These are phyloP conservation scores for Arxiozyma slooffiae DNA, from an alignment of 1,139 yeast genomes.

Conservation along the genomic window DNA sequence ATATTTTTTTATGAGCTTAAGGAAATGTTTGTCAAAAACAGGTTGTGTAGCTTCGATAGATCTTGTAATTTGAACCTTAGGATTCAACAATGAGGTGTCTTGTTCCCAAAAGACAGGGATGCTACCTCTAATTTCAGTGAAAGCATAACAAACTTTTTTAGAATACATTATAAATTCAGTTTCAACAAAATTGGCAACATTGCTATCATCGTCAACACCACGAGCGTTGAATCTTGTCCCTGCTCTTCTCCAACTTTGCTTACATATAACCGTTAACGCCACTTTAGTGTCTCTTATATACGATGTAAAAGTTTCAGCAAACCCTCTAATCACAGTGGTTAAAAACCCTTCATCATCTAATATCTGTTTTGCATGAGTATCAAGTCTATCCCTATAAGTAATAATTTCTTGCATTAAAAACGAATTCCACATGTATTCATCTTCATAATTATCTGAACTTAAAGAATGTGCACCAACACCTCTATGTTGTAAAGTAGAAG, in stretches of 20 bases:
- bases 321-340: slow-evolving; percentile 89
- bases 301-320: slow-evolving; percentile 66
- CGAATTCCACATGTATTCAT: slow-evolving; percentile 94
- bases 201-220: slow-evolving; percentile 91
- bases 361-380: slow-evolving; percentile 44
- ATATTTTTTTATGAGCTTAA: slow-evolving; percentile 56
- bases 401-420: slow-evolving; percentile 81
- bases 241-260: slow-evolving; percentile 92
- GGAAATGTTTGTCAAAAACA: slow-evolving; percentile 74
- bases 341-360: slow-evolving; percentile 72
- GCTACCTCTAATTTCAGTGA: slow-evolving; percentile 83
- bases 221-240: slow-evolving; percentile 92
- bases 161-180: slow-evolving; percentile 71
- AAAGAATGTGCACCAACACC: slow-evolving; percentile 42
- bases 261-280: slow-evolving; percentile 67
- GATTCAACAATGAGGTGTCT: slow-evolving; percentile 67
- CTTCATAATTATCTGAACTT: slow-evolving; percentile 53
- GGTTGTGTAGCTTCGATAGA: slow-evolving; percentile 90
- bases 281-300: slow-evolving; percentile 44
- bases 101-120: slow-evolving; percentile 98
- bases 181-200: slow-evolving; percentile 94
- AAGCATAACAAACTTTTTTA: slow-evolving; percentile 56
- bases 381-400: slow-evolving; percentile 62
- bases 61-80: slow-evolving; percentile 83
- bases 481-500: slow-evolving; percentile 70